Base-by-base conservation (phyloP, 176 grass and related monocot genomes). In the Triticum timopheevii region DNA sequence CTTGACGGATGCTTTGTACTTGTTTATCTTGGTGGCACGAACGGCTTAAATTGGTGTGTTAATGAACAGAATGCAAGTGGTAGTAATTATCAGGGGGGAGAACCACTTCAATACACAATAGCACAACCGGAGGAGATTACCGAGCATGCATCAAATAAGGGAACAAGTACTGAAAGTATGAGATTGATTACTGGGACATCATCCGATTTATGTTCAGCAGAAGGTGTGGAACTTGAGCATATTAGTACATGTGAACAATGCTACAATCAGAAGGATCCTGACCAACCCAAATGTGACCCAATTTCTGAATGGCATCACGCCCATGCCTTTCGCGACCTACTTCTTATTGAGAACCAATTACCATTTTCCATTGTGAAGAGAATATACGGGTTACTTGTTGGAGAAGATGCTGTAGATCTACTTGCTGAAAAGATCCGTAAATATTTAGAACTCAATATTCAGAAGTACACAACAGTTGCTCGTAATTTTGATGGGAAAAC, bases 1-100 rank as follows among this genome's bases (percentile, higher is more conserved):
- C 34, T 79, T 23, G 77, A 79, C 10, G 54, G 31, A 39, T 79
- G 77, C 77, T 79, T 79, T 59, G 0, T 79, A 8, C 56, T 62
- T 79, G 49, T 76, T 47, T 76, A 28, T 19, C 45, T 50, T 5
- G 15, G 45, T 27, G 28, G 7, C 20, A 68, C 7, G 3, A 8
- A 19, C 8, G 30, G 3, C 33, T 68, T 68, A 68, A 1, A 35
- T 68, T 68, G 65, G 65, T 35, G 30, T 0, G 16, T 68, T 68
- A 68, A 20, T 31, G 65, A 68, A 35, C 30, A 8, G 3, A 68
- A 68, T 68, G 30, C 65, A 68, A 10, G 27, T 17, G 65, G 31
- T 68, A 68, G 30, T 68, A 68, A 68, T 34, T 34, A 68, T 68
- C 30, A 9, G 28, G 65, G 28, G 27, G 30, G 65, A 33, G 28